Conservation (phyloP, 73 alveolate species). For the Uronychia binucleata region DNA sequence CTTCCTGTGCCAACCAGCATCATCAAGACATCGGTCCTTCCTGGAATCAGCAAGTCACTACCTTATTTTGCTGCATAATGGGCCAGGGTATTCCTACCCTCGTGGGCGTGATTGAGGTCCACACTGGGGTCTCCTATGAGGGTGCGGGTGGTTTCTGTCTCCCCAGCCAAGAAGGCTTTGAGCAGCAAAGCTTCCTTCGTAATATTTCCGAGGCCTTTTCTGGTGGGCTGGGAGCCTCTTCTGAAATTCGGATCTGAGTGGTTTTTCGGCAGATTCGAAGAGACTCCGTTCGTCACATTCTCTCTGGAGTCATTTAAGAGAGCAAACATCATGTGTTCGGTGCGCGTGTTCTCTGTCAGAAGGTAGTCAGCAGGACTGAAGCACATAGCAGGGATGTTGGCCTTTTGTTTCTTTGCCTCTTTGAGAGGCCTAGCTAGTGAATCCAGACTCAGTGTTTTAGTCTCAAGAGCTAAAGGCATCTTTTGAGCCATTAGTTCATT, state of each 20-base stretch:
- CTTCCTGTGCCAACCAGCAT: too few species aligned
- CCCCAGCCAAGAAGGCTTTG: neutral
- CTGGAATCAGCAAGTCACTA: neutral
- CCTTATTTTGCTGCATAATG: neutral
- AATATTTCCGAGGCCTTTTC: neutral
- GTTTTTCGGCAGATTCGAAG: neutral
- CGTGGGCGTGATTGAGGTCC: neutral
- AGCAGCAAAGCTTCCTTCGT: neutral
- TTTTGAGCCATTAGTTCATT: neutral
- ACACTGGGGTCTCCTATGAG: neutral
- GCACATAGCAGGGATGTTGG: neutral
- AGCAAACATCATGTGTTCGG: neutral
- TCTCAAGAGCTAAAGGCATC: too few species aligned
- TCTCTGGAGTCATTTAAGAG: neutral
- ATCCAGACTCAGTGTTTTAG: too few species aligned
- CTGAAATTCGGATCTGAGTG: too few species aligned
- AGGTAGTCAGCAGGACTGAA: neutral
- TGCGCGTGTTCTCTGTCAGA: neutral
- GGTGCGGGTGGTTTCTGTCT: neutral
- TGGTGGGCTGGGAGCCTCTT: too few species aligned
- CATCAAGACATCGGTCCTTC: neutral
- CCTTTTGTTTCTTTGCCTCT: neutral
- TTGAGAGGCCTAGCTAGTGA: too few species aligned
- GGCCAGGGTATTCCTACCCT: neutral
- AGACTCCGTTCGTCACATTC: neutral